Conservation (phyloP, 2,329 filamentous ascomycete species). For the Chrysoporthe deuterocubensis region DNA sequence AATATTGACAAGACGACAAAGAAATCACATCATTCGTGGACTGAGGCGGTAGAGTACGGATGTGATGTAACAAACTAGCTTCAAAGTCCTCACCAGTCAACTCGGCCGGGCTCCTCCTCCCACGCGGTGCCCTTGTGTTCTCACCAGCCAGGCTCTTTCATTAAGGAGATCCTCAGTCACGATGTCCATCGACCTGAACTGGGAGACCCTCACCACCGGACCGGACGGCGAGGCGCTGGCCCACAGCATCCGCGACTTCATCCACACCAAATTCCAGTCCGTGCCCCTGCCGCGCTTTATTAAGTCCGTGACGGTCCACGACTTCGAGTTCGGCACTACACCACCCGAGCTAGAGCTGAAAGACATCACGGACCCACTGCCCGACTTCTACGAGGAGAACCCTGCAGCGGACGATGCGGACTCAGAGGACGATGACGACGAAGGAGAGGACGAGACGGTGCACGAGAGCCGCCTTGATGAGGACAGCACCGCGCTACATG, state of each 20-base stretch:
- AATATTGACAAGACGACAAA: not conserved
- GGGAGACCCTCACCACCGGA: constrained; percentile 88
- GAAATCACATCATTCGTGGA: not conserved
- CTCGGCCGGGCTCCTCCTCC: not conserved
- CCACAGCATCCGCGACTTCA: constrained; percentile 85
- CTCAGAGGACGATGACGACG: constrained; percentile 43
- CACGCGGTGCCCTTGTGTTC: not conserved
- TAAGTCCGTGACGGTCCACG: constrained; percentile 90
- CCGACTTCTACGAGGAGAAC: constrained; percentile 93
- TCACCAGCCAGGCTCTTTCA: no score
- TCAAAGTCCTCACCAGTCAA: not conserved
- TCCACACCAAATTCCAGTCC: constrained; percentile 94
- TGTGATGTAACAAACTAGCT: not conserved
- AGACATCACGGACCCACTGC: constrained; percentile 92
- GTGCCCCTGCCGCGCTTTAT: constrained; percentile 93
- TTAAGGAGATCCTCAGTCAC: not conserved
- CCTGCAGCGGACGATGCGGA: constrained; percentile 65
- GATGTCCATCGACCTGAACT: constrained; percentile 99
- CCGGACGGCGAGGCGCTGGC: constrained; percentile 85
- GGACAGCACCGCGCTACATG: constrained; percentile 39
- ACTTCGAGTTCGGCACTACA: constrained; percentile 87
- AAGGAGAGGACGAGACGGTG: constrained; percentile 40
- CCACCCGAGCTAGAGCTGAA: constrained; percentile 89
- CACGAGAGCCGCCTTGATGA: constrained; percentile 33
- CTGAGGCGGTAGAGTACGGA: no score